Evolutionary conservation across 192 early-diverging fungal genomes (phyloP), one percentile per base, ranked within the genome.

Genomic region (Radiomyces spectabilis): DNA sequence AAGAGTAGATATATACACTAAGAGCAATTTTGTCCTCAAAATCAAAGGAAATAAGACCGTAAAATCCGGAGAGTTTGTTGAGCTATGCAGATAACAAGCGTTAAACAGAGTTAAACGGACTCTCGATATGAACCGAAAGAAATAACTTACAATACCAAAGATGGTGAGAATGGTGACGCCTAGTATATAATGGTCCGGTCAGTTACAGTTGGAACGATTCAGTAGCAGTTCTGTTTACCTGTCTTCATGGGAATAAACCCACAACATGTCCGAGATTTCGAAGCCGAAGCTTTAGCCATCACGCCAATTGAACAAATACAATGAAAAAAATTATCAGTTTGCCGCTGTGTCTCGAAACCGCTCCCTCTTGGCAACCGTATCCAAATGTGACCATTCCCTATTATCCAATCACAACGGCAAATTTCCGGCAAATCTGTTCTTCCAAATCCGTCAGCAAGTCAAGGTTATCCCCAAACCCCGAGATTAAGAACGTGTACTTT

Each of bases 1-100:
- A 15, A 24, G 61, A 64, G 26, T 70, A 65, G 12, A 70, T 21
- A 51, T 63, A 60, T 26, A 40, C 42, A 16, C 37, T 26, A 5
- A 59, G 48, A 18, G 62, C 61, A 10, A 61, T 24, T 15, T 34
- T 43, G 25, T 60, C 62, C 4, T 37, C 22, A 35, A 52, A 70
- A 19, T 59, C 53, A 18, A 63, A 60, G 13, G 61, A 53, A 26
- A 70, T 18, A n/a, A 70, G 41, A 0, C 68, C 68, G 41, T 59
- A 70, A 21, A 63, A 50, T n/a, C 61, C 68, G 42, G 56, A 59
- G 22, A 70, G 33, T 21, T 70, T 70, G 40, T 70, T 70, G 16
- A 70, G 18, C 68, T 70, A 55, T 27, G 40, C 24, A 19, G 9
- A 6, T 29, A 16, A 33, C 19, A 22, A 24, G 16, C 8, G 19